A percentile compares a stretch with the other conserved stretches of the same genome.
These are phyloP conservation scores for Mycosphaerella arachidis DNA, from an alignment of 2,329 filamentous ascomycete genomes.

Conservation along the genomic window DNA sequence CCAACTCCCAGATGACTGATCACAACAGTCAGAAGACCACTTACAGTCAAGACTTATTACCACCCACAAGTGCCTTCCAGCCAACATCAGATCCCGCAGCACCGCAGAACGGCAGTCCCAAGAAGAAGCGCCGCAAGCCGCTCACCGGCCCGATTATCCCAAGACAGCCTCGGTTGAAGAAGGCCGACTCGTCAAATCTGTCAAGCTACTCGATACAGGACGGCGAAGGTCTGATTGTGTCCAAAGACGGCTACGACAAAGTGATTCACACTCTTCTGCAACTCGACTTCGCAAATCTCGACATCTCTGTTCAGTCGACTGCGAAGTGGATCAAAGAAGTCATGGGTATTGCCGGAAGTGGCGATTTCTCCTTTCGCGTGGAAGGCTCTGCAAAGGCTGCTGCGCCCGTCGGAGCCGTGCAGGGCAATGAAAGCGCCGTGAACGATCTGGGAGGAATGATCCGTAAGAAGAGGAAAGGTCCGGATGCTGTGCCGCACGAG, in stretches of 20 bases:
- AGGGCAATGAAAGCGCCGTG: conserved; percentile 10
- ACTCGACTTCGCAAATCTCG: conserved; percentile 66
- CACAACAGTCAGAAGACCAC: conserved; percentile 21
- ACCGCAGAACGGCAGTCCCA: conserved; percentile 7
- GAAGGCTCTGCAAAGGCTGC: conserved; percentile 15
- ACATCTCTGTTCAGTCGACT: conserved; percentile 61
- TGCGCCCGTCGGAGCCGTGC: neutral
- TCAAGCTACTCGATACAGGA: conserved; percentile 16
- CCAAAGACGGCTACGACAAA: conserved; percentile 41
- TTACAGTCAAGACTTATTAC: neutral
- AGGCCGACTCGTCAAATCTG: conserved; percentile 22
- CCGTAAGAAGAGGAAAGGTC: conserved; percentile 49
- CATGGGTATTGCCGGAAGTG: conserved; percentile 27
- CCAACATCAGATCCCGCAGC: neutral
- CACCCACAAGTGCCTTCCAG: neutral
- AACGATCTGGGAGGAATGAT: conserved; percentile 37
- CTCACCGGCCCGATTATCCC: conserved; percentile 59
- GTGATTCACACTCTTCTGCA: conserved; percentile 59
- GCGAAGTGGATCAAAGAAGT: conserved; percentile 67
- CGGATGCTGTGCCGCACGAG: conserved; percentile 12
- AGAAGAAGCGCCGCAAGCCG: conserved; percentile 40
- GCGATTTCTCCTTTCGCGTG: conserved; percentile 20
- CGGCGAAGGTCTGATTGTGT: conserved; percentile 21
- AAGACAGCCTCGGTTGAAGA: conserved; percentile 51
- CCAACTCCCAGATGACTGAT: neutral